Conservation (phyloP, 108 stramenopile species). For the Fragilaria radians region DNA sequence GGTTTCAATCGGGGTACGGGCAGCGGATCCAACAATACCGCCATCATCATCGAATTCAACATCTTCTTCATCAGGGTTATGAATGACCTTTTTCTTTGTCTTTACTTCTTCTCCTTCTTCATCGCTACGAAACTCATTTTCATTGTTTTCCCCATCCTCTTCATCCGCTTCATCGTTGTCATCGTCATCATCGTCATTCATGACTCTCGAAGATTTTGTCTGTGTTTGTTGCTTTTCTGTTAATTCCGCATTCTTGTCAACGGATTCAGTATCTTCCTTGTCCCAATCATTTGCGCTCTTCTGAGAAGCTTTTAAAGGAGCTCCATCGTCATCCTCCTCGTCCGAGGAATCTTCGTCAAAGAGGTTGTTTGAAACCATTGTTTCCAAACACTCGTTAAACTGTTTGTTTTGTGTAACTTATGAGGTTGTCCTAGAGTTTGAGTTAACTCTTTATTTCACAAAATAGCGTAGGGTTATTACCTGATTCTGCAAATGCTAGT, state of each 20-base stretch:
- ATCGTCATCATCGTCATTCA: constrained; percentile 10
- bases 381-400: too few relatives aligned
- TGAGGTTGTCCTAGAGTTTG: too few relatives aligned
- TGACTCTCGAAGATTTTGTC: constrained; percentile 8
- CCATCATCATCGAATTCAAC: constrained; percentile 34
- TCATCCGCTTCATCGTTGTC: background rate
- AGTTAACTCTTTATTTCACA: too few relatives aligned
- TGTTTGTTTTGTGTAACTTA: too few relatives aligned
- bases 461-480: too few relatives aligned
- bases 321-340: constrained; percentile 6
- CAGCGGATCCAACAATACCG: constrained; percentile 26
- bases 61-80: constrained; percentile 17
- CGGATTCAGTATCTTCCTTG: constrained; percentile 1
- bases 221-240: background rate
- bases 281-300: background rate
- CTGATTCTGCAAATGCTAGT: too few relatives aligned
- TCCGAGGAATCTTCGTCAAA: constrained; percentile 26
- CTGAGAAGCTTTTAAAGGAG: background rate
- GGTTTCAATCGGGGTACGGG: background rate
- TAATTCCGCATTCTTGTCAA: constrained; percentile 5
- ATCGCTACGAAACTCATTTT: background rate
- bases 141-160: background rate
- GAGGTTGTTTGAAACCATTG: constrained; percentile 7
- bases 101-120: constrained; percentile 3
- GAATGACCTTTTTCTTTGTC: background rate